Conservation (phyloP, 805 yeast genomes). For the Saccharomycopsis oosterbeekiorum region DNA sequence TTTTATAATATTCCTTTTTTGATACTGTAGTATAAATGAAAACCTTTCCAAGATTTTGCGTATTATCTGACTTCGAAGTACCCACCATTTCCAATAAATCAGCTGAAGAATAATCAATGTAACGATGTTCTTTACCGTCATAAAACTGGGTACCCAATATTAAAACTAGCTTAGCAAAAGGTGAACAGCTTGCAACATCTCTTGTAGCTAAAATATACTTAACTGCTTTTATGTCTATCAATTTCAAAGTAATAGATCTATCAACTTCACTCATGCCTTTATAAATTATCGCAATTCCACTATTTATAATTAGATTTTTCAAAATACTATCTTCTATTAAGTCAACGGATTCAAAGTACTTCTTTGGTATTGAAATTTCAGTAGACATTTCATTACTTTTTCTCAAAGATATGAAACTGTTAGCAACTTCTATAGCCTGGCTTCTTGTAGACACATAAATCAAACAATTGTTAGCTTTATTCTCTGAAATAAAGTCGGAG, state of each 20-base stretch:
- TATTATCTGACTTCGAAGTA: conserved; percentile 26
- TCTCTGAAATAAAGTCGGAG: conserved; percentile 24
- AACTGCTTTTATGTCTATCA: conserved; percentile 42
- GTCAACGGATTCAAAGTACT: conserved; percentile 28
- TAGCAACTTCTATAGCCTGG: conserved; percentile 43
- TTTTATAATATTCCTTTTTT: conserved; percentile 53
- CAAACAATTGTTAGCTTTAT: conserved; percentile 28
- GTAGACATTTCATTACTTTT: conserved; percentile 30
- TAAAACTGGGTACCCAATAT: conserved; percentile 62
- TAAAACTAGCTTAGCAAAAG: conserved; percentile 45
- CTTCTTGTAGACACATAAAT: conserved; percentile 52
- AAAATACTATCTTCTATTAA: conserved; percentile 40
- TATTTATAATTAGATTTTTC: conserved; percentile 29
- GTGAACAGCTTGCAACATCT: conserved; percentile 42
- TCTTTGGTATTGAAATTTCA: conserved; percentile 28
- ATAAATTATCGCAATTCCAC: conserved; percentile 60
- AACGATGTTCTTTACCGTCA: conserved; percentile 67
- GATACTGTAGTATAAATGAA: conserved; percentile 47
- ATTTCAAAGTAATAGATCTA: conserved; percentile 39
- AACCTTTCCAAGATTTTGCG: conserved; percentile 30
- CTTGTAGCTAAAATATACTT: conserved; percentile 50
- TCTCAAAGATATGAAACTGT: conserved; percentile 33
- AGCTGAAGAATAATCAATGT: conserved; percentile 55
- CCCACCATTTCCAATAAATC: conserved; percentile 61
- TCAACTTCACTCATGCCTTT: conserved; percentile 50